Conservation (phyloP, 805 yeast species). For the Saccharomycopsis sp. region DNA sequence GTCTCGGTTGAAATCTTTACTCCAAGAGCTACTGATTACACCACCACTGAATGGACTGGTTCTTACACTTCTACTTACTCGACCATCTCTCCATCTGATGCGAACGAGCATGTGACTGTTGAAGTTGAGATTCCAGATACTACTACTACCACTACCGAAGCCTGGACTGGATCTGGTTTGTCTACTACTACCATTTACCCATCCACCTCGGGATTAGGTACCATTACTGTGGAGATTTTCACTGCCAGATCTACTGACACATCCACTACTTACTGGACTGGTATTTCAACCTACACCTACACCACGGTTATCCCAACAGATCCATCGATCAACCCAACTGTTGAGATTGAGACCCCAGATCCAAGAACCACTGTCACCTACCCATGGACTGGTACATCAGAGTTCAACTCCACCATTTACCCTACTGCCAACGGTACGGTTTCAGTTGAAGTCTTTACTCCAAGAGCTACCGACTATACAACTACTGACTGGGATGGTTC, state of each 20-base stretch:
- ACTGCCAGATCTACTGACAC: background rate
- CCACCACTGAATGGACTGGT: slow-evolving; percentile 9
- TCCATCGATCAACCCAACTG: slow-evolving; percentile 16
- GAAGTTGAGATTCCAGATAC: slow-evolving; percentile 12
- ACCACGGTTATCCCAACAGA: slow-evolving; percentile 2
- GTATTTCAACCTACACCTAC: slow-evolving; percentile 11
- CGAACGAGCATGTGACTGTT: slow-evolving; percentile 2
- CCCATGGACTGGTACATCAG: background rate
- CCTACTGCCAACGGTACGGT: background rate
- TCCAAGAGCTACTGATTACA: background rate
- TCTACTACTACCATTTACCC: background rate
- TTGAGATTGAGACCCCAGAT: background rate
- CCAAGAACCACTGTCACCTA: background rate
- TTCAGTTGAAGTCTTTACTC: background rate
- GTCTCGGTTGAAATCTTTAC: background rate
- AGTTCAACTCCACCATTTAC: background rate
- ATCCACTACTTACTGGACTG: slow-evolving; percentile 5
- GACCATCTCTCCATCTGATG: background rate
- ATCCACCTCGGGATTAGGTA: background rate
- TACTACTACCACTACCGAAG: slow-evolving; percentile 2
- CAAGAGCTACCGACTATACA: background rate
- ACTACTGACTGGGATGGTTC: too few relatives aligned
- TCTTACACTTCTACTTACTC: slow-evolving; percentile 6
- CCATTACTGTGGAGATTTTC: background rate
- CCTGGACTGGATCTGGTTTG: background rate